Evolutionary conservation across 2,329 filamentous ascomycete genomes (phyloP), one percentile per base, ranked within the genome.

Genomic region (Talaromyces sp.): DNA sequence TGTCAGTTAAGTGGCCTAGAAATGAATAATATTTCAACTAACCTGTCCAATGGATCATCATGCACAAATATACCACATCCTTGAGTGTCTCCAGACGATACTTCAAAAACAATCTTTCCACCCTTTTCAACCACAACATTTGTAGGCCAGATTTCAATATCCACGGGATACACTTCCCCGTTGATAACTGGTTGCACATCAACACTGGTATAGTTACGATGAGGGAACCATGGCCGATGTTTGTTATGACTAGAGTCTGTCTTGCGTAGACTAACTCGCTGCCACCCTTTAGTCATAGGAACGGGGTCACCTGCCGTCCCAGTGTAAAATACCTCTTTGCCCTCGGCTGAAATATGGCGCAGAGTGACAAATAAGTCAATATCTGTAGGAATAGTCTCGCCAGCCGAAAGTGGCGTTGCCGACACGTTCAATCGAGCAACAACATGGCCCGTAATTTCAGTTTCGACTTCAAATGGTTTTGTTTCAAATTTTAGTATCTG

Each of bases 401-500:
- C 91, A 76, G 65, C 86, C 87, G 0, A 86, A 87, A 0, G 84
- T 78, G 30, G 89, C 76, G 68, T 90, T 86, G 0, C 89, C 88
- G 0, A 89, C 91, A 59, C 91, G 84, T 68, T 91, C 89, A 0
- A 83, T 89, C 67, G 82, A 78, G 61, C 42, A 33, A 50, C 27
- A n/a, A 44, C 31, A 23, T 40, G 56, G 3, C 16, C 30, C 2
- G 42, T 33, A 2, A 23, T 56, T 31, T 47, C 56, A 33, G 57
- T 56, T 58, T 10, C 18, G 44, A 63, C 52, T 61, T 61, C 63
- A 52, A 61, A 31, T 57, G 31, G 56, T 55, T 65, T 61, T 0
- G 84, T 88, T 0, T 75, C 78, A 70, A 90, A 90, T 44, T 84
- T 82, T 0, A 90, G 65, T 0, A 81, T 61, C 58, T 87, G 77